Conservation (phyloP, 208 protist species). For the Trypanosomatidae sp. region DNA sequence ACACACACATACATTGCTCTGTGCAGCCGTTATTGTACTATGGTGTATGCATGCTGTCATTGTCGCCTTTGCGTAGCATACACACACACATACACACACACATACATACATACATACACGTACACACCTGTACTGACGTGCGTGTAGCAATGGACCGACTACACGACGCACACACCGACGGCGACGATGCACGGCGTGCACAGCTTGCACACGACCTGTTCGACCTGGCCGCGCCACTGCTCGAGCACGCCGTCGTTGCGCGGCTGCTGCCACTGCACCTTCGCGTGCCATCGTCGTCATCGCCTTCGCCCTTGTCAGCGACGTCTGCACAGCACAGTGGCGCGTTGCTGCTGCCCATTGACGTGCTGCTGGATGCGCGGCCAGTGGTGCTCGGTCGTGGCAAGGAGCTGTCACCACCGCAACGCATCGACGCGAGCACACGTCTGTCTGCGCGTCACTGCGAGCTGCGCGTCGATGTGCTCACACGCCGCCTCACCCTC, state of each 20-base stretch:
- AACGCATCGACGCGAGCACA: slow-evolving; percentile 27
- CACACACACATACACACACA: too few species aligned
- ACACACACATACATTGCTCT: too few species aligned
- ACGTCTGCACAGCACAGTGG: too few species aligned
- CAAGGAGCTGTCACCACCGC: slow-evolving; percentile 40
- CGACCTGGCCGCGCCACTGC: slow-evolving; percentile 49
- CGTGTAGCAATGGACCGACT: too few species aligned
- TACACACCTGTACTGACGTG: too few species aligned
- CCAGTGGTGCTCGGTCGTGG: slow-evolving; percentile 41
- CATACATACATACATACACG: too few species aligned
- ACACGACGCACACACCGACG: too few species aligned
- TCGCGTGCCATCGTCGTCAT: slow-evolving; percentile 2
- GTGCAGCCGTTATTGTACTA: too few species aligned
- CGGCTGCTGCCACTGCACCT: slow-evolving; percentile 37
- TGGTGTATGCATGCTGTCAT: too few species aligned
- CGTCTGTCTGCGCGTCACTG: slow-evolving; percentile 66
- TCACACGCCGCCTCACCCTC: slow-evolving; percentile 31
- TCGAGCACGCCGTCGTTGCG: slow-evolving; percentile 50
- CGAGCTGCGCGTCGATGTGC: slow-evolving; percentile 35
- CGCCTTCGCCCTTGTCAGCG: neutral
- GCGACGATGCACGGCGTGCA: too few species aligned
- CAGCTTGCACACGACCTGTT: slow-evolving; percentile 57
- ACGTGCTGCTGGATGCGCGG: slow-evolving; percentile 27
- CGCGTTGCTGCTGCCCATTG: slow-evolving; percentile 9
- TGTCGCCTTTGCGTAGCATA: too few species aligned